phyloP scores from a whole-genome alignment of 2,329 filamentous ascomycete species.

The Phyllosticta paracitricarpa region DNA sequence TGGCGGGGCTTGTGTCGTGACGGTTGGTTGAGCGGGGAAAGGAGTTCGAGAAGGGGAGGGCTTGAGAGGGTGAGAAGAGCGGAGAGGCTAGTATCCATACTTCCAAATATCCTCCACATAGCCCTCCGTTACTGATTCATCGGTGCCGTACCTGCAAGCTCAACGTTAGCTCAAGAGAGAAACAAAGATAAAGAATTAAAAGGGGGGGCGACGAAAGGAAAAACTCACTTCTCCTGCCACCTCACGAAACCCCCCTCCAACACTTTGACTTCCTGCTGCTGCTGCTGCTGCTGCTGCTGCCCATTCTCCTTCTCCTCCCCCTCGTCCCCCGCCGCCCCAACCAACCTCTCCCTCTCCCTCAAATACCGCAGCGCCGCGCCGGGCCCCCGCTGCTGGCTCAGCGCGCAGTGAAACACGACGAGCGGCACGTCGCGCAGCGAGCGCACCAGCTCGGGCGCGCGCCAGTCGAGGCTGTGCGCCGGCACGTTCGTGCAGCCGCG shows the following conservation, averaged over 20 bases:
- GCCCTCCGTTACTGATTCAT: constrained; percentile 71
- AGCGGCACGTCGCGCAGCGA: constrained; percentile 65
- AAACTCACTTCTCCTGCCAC: constrained; percentile 67
- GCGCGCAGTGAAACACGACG: constrained; percentile 88
- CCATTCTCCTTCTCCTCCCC: constrained; percentile 15
- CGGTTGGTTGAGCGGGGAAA: no score
- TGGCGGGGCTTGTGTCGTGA: no score
- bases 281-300: no score
- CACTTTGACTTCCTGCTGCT: constrained; percentile 63
- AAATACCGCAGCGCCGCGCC: constrained; percentile 72
- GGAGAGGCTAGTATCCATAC: constrained; percentile 30
- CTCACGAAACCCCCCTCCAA: constrained; percentile 74
- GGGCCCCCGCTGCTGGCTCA: constrained; percentile 85
- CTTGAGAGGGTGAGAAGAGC: not conserved
- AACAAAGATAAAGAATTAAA: not conserved
- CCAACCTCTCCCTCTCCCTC: constrained; percentile 52
- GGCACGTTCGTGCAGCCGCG: constrained; percentile 66
- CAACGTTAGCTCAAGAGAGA: not conserved
- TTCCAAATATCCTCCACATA: constrained; percentile 82
- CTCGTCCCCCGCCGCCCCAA: constrained; percentile 18
- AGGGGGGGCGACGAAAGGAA: no score
- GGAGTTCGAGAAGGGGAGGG: no score
- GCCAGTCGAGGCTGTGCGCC: constrained; percentile 59
- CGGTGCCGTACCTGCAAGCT: constrained; percentile 51
- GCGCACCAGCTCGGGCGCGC: constrained; percentile 72